Evolutionary conservation across 768 basidiomycete species (phyloP).

Genomic region (Tricholomella constricta): DNA sequence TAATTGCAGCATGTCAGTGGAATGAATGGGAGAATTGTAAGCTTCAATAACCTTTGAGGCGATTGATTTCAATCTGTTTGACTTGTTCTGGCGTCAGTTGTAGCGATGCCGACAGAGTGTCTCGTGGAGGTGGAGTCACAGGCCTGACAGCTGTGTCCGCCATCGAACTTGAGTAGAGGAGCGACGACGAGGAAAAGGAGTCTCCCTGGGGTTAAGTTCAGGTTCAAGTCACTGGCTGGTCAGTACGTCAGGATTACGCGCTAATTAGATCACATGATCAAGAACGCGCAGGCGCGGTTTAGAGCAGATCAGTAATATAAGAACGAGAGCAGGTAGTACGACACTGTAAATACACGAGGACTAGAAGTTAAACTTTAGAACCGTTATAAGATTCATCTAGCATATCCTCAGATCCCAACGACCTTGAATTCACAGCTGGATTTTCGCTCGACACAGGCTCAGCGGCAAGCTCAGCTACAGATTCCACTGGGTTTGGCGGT

Average conservation of each 20-base stretch:
- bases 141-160: slow-evolving; percentile 25
- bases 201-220: not conserved
- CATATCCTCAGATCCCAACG: slow-evolving; percentile 21
- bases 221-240: no score
- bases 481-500: slow-evolving; percentile 20
- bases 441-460: slow-evolving; percentile 1
- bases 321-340: not conserved
- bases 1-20: slow-evolving; percentile 23
- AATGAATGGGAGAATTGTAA: not conserved
- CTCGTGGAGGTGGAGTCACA: slow-evolving; percentile 43
- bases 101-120: slow-evolving; percentile 18
- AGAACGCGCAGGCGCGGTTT: not conserved
- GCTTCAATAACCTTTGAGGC: slow-evolving; percentile 60
- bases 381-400: slow-evolving; percentile 19
- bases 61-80: slow-evolving; percentile 75
- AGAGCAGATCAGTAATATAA: not conserved
- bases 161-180: slow-evolving; percentile 19
- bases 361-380: slow-evolving; percentile 6
- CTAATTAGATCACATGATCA: slow-evolving; percentile 5
- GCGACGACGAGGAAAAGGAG: not conserved
- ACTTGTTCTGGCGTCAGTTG: slow-evolving; percentile 66
- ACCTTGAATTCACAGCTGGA: slow-evolving; percentile 3
- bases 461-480: not conserved
- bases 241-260: no score
- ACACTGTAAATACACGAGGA: slow-evolving; percentile 1